Base-by-base conservation (phyloP, 2,329 filamentous ascomycete genomes). In the Talaromyces verruculosus region DNA sequence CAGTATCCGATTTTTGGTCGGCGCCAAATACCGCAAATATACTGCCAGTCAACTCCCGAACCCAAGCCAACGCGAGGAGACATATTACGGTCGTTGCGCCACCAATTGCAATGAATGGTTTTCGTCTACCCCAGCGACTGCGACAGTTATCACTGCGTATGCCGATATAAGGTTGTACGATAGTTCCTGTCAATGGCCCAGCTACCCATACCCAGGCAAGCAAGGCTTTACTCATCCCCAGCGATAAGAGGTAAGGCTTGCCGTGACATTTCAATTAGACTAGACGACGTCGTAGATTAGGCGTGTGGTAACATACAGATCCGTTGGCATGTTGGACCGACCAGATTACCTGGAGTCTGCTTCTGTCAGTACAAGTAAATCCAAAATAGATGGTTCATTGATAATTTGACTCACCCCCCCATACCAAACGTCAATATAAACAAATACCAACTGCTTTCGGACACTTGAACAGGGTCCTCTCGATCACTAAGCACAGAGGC, bases 301-400 rank as follows among this genome's bases (percentile, higher is more conserved):
- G 37, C 22, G 25, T 17, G n/a, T 17, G 25, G 53, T 25, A 25
- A 79, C 84, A 73, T 76, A 86, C 84, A 63, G 94, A 96, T 72
- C 93, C 93, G 80, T 96, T 94, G 64, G 93, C 96, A 47, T 97
- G 84, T 78, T 98, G 94, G 49, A 97, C 93, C 1, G 93, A 93
- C 94, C 94, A 98, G 33, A 93, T 93, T 71, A 97, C 91, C 80
- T 98, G 94, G 68, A 98, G 82, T 33, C 92, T 85, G 68, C 39
- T 33, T 64, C 47, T 25, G 39, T 47, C 35, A 53, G 70, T 37
- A n/a, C 47, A 70, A 53, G 70, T 37, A n/a, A 45, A 70, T n/a
- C 70, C 7, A 3, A 2, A 11, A 25, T 19, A 35, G 35, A 6
- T 57, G 1, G 30, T n/a, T 25, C n/a, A 43, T 25, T 13, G 43